phyloP scores from a whole-genome alignment of 768 basidiomycete genomes.

The Leccinum imitatum region DNA sequence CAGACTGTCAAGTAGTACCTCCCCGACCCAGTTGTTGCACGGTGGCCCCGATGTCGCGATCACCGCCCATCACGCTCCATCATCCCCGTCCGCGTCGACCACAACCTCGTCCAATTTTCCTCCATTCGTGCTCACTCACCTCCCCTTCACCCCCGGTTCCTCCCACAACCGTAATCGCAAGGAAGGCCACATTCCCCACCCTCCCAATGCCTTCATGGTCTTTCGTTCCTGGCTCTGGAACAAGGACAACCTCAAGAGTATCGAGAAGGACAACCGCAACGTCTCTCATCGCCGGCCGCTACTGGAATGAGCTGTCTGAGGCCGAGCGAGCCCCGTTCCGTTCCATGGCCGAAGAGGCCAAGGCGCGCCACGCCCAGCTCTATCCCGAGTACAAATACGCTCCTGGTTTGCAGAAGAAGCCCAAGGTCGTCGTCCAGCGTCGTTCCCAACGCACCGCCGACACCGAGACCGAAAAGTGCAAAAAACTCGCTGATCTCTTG shows the following conservation, averaged over 20 bases:
- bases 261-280: conserved; percentile 70
- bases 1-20: conserved; percentile 22
- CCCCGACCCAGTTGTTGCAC: conserved; percentile 21
- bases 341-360: conserved; percentile 45
- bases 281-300: conserved; percentile 68
- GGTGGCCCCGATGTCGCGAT: conserved; percentile 16
- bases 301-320: conserved; percentile 58
- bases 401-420: conserved; percentile 39
- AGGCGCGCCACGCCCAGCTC: conserved; percentile 44
- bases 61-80: conserved; percentile 1
- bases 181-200: conserved; percentile 64
- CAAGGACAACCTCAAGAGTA: conserved; percentile 45
- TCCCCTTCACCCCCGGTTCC: conserved; percentile 31
- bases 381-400: conserved; percentile 66
- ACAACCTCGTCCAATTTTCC: conserved; percentile 17
- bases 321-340: conserved; percentile 49
- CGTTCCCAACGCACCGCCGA: conserved; percentile 33
- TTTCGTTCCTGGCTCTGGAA: conserved; percentile 70
- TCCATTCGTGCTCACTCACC: conserved; percentile 24
- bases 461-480: conserved; percentile 40
- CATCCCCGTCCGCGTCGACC: conserved; percentile 19
- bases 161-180: conserved; percentile 42
- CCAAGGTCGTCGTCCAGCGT: conserved; percentile 30
- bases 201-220: conserved; percentile 85
- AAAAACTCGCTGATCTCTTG: conserved; percentile 37